Evolutionary conservation across 78 protist species (phyloP).

Genomic region (Dictyostelium intermedium): DNA sequence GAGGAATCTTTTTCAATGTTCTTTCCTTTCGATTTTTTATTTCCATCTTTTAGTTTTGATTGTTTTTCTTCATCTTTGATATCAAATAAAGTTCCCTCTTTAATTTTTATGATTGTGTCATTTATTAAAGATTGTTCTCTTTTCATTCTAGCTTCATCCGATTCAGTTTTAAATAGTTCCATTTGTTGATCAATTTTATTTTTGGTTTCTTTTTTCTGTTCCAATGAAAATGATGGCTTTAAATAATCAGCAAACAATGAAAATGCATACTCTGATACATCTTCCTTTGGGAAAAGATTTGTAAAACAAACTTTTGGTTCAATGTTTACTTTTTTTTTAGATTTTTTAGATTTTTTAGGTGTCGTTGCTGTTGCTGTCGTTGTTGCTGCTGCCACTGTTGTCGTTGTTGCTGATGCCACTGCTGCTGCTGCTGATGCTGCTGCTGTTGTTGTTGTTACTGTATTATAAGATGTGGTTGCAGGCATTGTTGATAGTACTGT

Average conservation of each 20-base stretch:
- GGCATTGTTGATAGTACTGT: too few relatives aligned
- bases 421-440: background rate
- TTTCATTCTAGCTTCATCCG: constrained; percentile 66
- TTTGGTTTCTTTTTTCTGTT: background rate
- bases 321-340: constrained; percentile 35
- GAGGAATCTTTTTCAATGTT: background rate
- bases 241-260: constrained; percentile 23
- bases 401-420: background rate
- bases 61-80: background rate
- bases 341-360: constrained; percentile 36
- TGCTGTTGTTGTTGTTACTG: background rate
- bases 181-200: background rate
- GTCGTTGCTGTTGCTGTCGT: background rate
- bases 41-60: background rate
- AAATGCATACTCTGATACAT: constrained; percentile 26
- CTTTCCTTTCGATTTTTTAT: background rate
- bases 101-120: constrained; percentile 17
- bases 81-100: background rate
- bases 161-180: background rate
- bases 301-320: constrained; percentile 22
- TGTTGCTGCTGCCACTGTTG: background rate
- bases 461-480: background rate
- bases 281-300: constrained; percentile 2
- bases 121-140: constrained; percentile 55
- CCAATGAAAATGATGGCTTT: background rate